Conservation (phyloP, 2,329 filamentous ascomycete genomes). For the Paraphoma sp. region DNA sequence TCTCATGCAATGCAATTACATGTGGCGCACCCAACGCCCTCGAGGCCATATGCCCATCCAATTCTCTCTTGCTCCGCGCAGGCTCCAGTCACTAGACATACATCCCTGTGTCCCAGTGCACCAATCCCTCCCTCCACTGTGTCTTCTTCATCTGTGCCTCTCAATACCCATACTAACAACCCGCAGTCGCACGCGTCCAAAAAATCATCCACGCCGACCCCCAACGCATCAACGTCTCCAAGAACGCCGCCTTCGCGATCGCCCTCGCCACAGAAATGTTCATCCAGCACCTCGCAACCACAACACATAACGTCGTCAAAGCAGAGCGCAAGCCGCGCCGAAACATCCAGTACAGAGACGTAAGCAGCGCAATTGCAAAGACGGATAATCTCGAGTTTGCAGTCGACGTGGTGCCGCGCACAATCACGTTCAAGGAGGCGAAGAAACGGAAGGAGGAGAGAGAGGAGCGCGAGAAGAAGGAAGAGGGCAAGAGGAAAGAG, state of each 20-base stretch:
- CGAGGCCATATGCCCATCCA: too few species aligned
- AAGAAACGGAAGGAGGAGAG: conserved; percentile 65
- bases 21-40: too few species aligned
- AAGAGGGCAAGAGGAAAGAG: conserved; percentile 13
- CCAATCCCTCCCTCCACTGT: not conserved
- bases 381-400: conserved; percentile 96
- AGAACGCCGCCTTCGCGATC: conserved; percentile 93
- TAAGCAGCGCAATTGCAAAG: conserved; percentile 84
- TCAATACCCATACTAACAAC: not conserved
- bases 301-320: conserved; percentile 87
- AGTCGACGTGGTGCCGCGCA: conserved; percentile 87
- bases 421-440: conserved; percentile 78
- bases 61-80: not conserved
- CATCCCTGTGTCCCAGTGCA: not conserved
- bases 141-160: not conserved
- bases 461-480: conserved; percentile 46
- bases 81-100: not conserved
- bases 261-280: conserved; percentile 96
- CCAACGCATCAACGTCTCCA: conserved; percentile 82
- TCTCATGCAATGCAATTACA: too few species aligned
- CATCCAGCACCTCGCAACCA: conserved; percentile 86
- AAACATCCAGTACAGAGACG: conserved; percentile 95
- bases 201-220: conserved; percentile 87
- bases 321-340: conserved; percentile 89
- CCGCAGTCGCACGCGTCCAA: conserved; percentile 86